These are phyloP conservation scores for Pulicaria dysenterica DNA, from an alignment of 129 eudicot genomes.

Conservation along the genomic window DNA sequence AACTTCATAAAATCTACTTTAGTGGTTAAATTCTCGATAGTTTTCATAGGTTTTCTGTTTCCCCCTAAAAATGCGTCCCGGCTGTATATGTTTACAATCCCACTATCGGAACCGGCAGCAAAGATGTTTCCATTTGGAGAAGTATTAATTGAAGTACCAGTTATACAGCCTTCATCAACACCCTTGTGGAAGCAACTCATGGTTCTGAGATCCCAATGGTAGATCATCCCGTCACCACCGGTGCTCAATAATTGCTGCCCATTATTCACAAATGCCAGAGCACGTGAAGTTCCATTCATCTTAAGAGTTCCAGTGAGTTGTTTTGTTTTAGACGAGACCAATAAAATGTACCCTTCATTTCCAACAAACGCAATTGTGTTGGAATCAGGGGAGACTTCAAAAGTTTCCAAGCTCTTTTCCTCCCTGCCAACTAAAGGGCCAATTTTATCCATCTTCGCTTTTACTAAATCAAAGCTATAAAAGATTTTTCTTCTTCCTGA, in stretches of 20 bases:
- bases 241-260: constrained; percentile 73
- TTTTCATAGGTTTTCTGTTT: constrained; percentile 78
- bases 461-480: constrained; percentile 76
- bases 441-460: constrained; percentile 61
- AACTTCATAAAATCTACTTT: constrained; percentile 77
- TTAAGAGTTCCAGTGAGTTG: constrained; percentile 79
- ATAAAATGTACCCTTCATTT: constrained; percentile 75
- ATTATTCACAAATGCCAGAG: constrained; percentile 57
- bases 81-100: constrained; percentile 85
- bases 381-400: constrained; percentile 94
- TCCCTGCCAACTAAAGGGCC: constrained; percentile 86
- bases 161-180: constrained; percentile 84
- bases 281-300: constrained; percentile 89
- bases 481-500: constrained; percentile 90
- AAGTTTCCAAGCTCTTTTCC: constrained; percentile 80
- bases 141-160: constrained; percentile 64
- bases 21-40: constrained; percentile 67
- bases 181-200: constrained; percentile 80
- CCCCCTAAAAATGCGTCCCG: constrained; percentile 82
- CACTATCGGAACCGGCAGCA: constrained; percentile 93
- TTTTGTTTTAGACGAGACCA: constrained; percentile 85
- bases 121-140: constrained; percentile 65
- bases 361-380: constrained; percentile 85
- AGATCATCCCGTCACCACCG: constrained; percentile 91
- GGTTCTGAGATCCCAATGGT: constrained; percentile 92